Percentiles rank a stretch among this genome's conserved stretches.
phyloP scores from a whole-genome alignment of 2,329 filamentous ascomycete genomes.

The Phialocephala subalpina region DNA sequence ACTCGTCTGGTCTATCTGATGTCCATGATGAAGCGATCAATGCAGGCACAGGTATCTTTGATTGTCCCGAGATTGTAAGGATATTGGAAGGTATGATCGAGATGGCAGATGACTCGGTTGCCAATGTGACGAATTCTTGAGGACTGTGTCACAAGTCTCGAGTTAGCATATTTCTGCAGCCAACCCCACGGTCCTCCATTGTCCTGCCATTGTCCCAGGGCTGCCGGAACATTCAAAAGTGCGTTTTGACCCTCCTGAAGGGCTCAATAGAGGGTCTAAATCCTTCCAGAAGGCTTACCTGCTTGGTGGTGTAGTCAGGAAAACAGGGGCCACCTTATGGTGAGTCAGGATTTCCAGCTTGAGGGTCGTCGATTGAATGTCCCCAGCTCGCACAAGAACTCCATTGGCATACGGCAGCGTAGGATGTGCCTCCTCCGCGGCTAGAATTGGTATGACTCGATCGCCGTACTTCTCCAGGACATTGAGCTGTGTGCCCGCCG shows the following conservation, averaged over 20 bases:
- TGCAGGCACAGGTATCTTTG: conserved; percentile 70
- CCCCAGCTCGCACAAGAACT: conserved; percentile 46
- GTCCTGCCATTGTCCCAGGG: too few species aligned
- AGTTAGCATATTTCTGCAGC: too few species aligned
- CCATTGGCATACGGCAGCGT: conserved; percentile 41
- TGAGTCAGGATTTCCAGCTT: conserved; percentile 36
- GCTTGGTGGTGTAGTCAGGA: conserved; percentile 31
- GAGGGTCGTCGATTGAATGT: conserved; percentile 48
- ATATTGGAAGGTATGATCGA: conserved; percentile 77
- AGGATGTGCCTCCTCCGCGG: conserved; percentile 23
- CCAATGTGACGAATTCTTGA: conserved; percentile 31
- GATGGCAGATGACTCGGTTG: conserved; percentile 55
- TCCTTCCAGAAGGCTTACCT: not conserved
- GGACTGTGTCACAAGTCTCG: not conserved
- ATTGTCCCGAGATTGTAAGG: conserved; percentile 68
- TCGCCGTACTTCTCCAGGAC: conserved; percentile 63
- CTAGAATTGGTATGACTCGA: conserved; percentile 59
- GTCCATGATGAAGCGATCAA: conserved; percentile 79
- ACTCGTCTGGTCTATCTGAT: conserved; percentile 82
- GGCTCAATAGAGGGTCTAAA: too few species aligned
- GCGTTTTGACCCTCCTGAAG: too few species aligned
- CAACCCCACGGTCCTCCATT: too few species aligned
- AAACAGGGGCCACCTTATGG: conserved; percentile 41
- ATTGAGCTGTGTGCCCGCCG: conserved; percentile 71
- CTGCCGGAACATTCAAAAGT: too few species aligned